Base-by-base conservation (phyloP, 768 basidiomycete species). In the Termitomyces sp. region DNA sequence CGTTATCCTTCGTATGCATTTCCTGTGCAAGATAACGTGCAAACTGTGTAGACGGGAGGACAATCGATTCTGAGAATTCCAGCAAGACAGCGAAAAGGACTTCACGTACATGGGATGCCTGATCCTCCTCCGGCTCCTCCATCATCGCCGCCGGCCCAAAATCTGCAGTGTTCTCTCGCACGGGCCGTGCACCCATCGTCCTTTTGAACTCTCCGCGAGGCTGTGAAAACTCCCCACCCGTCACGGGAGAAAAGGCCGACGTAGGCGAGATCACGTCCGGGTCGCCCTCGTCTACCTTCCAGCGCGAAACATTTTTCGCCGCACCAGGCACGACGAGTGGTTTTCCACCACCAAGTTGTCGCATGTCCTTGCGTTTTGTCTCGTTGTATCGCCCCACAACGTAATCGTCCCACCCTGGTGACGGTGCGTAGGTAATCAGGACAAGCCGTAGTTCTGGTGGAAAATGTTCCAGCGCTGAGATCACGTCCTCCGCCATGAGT, bases 401-500 rank as follows among this genome's bases (percentile, higher is more conserved):
- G 62, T 94, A 99, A 37, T 88, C 82, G 56, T 93, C 87, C 97
- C 97, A 99, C 47, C 85, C 77, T 1, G 78, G 83, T 49, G 88
- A 84, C 4, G 91, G 90, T 31, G 88, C 87, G 59, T 83, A 85
- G 49, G 78, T 75, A 46, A 81, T 77, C 58, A 97, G 81, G 56
- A 78, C 73, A 1, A 78, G 75, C 26, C 85, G 80, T 24, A 97
- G 77, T 31, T 94, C 92, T 16, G 81, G 77, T 0, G 95, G 93
- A 73, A 92, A 94, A 53, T 90, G 87, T 22, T 92, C 87, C 58
- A 98, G 81, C 9, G 95, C 90, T 56, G 85, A 85, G 68, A 97
- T 87, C 20, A 97, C 86, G 66, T 98, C 96, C 71, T 98, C 97
- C 0, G 94, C 88, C 64, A 99, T 93, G 62, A 98, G 84, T 13